Evolutionary conservation across 345 rosid genomes (phyloP).

Genomic region (Heritiera littoralis): DNA sequence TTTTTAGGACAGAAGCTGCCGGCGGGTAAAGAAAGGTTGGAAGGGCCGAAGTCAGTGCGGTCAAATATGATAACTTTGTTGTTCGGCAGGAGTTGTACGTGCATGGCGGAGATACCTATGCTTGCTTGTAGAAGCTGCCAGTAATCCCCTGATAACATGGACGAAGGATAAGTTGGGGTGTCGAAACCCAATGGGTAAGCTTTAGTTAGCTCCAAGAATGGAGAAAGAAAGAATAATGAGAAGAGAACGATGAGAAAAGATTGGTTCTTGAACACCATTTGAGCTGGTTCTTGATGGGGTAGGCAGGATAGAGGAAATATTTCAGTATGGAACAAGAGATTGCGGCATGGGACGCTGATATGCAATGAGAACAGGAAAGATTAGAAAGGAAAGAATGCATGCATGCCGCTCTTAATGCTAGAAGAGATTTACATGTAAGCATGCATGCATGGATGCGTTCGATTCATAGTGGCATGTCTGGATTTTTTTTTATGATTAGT

Average conservation of each 20-base stretch:
- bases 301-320: not conserved
- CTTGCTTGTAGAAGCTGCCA: slow-evolving; percentile 54
- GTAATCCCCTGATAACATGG: slow-evolving; percentile 30
- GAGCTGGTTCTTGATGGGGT: not conserved
- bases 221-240: not conserved
- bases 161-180: not conserved
- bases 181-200: slow-evolving; percentile 4
- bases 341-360: not conserved
- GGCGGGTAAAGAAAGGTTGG: slow-evolving; percentile 61
- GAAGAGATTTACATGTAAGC: not conserved
- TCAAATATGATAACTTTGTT: slow-evolving; percentile 73
- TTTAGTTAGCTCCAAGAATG: slow-evolving; percentile 4
- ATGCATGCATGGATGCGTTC: not conserved
- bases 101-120: slow-evolving; percentile 89
- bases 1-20: slow-evolving; percentile 48
- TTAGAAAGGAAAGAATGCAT: not conserved
- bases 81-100: slow-evolving; percentile 74
- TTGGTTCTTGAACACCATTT: slow-evolving; percentile 40
- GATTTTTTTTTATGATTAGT: not conserved
- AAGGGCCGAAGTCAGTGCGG: slow-evolving; percentile 74
- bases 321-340: not conserved
- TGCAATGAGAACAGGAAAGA: not conserved
- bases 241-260: slow-evolving; percentile 18
- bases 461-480: not conserved
- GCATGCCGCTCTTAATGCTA: not conserved